phyloP scores from a whole-genome alignment of 2,329 filamentous ascomycete species.

The Colletotrichum navitas region DNA sequence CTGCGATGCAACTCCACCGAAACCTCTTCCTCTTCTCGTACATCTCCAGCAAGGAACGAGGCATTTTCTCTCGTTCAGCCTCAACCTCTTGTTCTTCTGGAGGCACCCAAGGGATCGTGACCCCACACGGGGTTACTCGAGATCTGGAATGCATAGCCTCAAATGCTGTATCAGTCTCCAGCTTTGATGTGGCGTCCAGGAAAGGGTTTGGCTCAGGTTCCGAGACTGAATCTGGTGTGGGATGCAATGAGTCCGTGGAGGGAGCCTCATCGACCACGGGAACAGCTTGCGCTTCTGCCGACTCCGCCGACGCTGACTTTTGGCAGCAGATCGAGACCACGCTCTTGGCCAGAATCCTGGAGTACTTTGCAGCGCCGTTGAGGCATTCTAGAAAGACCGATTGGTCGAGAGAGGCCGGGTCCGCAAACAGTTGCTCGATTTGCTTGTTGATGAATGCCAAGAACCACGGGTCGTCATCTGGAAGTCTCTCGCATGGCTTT shows the following conservation, averaged over 20 bases:
- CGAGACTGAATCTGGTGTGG: neutral
- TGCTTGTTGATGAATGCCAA: neutral
- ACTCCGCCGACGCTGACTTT: neutral
- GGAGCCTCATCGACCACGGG: neutral
- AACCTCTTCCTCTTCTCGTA: neutral
- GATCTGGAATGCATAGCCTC: no score
- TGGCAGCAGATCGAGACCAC: neutral
- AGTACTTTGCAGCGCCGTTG: neutral
- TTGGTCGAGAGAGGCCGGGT: neutral
- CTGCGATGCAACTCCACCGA: neutral
- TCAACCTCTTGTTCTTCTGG: neutral
- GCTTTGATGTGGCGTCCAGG: no score
- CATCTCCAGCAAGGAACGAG: neutral
- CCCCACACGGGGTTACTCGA: no score
- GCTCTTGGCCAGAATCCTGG: neutral
- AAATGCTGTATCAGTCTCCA: no score
- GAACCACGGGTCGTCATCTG: constrained; percentile 7
- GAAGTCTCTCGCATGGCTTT: neutral
- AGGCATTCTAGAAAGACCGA: constrained; percentile 1
- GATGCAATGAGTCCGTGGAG: neutral
- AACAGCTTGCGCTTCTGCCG: neutral
- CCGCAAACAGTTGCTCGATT: neutral
- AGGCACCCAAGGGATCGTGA: no score
- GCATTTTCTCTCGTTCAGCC: neutral
- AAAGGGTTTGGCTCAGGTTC: neutral